Evolutionary conservation across 208 protist genomes (phyloP), one percentile per base, ranked within the genome.

Genomic region (Crithidia mellificae): DNA sequence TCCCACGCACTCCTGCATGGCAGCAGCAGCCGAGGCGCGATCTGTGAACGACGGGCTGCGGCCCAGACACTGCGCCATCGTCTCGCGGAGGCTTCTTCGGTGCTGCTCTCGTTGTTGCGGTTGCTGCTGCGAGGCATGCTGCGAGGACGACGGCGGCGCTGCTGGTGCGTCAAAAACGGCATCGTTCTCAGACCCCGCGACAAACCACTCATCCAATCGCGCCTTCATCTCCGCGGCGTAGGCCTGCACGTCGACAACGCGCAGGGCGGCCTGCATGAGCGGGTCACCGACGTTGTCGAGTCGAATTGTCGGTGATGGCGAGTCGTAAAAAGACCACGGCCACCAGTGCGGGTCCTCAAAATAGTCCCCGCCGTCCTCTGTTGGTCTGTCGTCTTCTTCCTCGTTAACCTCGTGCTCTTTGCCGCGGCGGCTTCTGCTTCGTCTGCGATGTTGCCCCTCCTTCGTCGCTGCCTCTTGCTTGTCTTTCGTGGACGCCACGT

Each of bases 321-420:
- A 7, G 36, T 39, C 58, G 51, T 19, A 12, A 30, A 51, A 58
- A 29, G 25, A n/a, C 57, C 57, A 73, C 19, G 50, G 67, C 67
- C 47, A 24, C 67, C 50, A 65, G 9, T 6, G 4, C 11, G 43
- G 30, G 6, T 29, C 50, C n/a, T 38, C 55, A 5, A 30, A 58
- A 3, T 53, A 25, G 5, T 8, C 66, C 7, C n/a, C 29, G 11
- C 14, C 53, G 15, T 1, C 20, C 4, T 39, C 24, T 38, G 34
- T 11, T 5, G 5, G 34, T 38, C n/a, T n/a, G n/a, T n/a, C n/a
- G n/a, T n/a, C n/a, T n/a, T n/a, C n/a, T n/a, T n/a, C n/a, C n/a
- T n/a, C n/a, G n/a, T n/a, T n/a, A n/a, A n/a, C n/a, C n/a, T n/a
- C n/a, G n/a, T n/a, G n/a, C n/a, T n/a, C n/a, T n/a, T n/a, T n/a